These are phyloP conservation scores for Alternaria arbusti DNA, from an alignment of 2,329 filamentous ascomycete species.

Conservation along the genomic window DNA sequence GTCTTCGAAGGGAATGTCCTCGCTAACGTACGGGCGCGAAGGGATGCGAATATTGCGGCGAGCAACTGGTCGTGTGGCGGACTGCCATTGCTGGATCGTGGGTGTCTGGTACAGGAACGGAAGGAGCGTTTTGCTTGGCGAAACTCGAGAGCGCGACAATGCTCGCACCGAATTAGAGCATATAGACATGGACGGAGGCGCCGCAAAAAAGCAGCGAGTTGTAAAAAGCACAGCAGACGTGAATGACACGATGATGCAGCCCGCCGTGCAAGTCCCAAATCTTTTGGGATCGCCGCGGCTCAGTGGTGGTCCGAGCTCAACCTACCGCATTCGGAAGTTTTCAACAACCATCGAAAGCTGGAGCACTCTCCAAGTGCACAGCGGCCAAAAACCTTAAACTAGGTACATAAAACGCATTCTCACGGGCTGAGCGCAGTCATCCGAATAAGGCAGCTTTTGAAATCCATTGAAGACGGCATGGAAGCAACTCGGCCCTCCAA, in stretches of 20 bases:
- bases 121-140: conserved; percentile 54
- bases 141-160: conserved; percentile 38
- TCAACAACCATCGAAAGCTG: not conserved
- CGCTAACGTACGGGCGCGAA: conserved; percentile 17
- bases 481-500: not conserved
- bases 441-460: not conserved
- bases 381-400: not conserved
- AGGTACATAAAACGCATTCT: not conserved
- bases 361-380: not conserved
- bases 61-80: conserved; percentile 20
- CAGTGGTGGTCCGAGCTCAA: conserved; percentile 9
- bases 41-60: conserved; percentile 31
- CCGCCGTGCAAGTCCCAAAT: conserved; percentile 4
- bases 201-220: not conserved
- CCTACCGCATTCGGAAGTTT: not conserved
- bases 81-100: conserved; percentile 59
- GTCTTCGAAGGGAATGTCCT: conserved; percentile 24
- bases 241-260: not conserved
- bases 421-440: not conserved
- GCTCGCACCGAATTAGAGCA: conserved; percentile 39
- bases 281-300: conserved; percentile 1
- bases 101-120: conserved; percentile 77
- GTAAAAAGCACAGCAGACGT: not conserved
- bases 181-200: conserved; percentile 36
- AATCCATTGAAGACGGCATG: not conserved